phyloP scores from a whole-genome alignment of 1,139 yeast genomes.

The Kodamaea sp. region DNA sequence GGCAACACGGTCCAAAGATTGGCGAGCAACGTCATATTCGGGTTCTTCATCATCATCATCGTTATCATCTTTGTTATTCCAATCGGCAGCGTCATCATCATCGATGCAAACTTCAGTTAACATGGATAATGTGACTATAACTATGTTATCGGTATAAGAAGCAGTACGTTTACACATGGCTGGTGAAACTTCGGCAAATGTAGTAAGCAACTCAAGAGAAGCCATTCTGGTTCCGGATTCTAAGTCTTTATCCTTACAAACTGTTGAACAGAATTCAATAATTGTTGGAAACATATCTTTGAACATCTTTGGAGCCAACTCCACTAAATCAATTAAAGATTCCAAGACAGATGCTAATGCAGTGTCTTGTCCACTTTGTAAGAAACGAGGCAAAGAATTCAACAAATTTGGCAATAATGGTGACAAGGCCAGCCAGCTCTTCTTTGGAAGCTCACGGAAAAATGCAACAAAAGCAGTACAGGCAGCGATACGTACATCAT shows the following conservation, averaged over 20 bases:
- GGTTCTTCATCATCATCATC: constrained; percentile 84
- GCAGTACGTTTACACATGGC: constrained; percentile 87
- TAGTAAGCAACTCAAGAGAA: constrained; percentile 81
- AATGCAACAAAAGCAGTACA: constrained; percentile 90
- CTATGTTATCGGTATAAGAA: constrained; percentile 67
- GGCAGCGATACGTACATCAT: constrained; percentile 85
- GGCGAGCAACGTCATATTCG: constrained; percentile 89
- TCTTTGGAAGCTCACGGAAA: constrained; percentile 76
- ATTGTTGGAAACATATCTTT: constrained; percentile 84
- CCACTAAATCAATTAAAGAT: constrained; percentile 83
- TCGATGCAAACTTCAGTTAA: constrained; percentile 91
- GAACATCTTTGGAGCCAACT: constrained; percentile 92
- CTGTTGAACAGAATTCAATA: constrained; percentile 77
- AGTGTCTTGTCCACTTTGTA: constrained; percentile 71
- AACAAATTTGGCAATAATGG: constrained; percentile 78
- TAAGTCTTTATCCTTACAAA: constrained; percentile 74
- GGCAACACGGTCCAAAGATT: constrained; percentile 85
- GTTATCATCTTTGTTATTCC: constrained; percentile 73
- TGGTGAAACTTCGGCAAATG: constrained; percentile 92
- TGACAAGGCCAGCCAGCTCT: constrained; percentile 71
- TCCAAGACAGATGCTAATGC: constrained; percentile 88
- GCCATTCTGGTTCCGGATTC: constrained; percentile 79
- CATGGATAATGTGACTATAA: constrained; percentile 72
- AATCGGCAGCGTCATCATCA: constrained; percentile 87
- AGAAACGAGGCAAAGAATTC: constrained; percentile 81